phyloP scores from a whole-genome alignment of 2,329 filamentous ascomycete species.

The Neodidymelliopsis sp. region DNA sequence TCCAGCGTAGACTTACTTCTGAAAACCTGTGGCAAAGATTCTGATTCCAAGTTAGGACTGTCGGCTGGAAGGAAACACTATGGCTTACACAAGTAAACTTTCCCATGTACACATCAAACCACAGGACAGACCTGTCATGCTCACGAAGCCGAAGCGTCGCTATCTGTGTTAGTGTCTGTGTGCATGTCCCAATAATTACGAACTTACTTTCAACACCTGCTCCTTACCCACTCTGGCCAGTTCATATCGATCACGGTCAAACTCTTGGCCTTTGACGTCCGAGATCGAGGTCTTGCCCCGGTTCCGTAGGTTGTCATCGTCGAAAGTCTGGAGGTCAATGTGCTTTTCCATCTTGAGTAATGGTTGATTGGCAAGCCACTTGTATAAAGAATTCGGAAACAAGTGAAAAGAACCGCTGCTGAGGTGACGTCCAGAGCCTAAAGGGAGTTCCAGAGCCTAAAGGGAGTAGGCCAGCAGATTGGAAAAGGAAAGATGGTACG shows the following conservation, averaged over 20 bases:
- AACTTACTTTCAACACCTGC: conserved; percentile 45
- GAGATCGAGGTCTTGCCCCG: conserved; percentile 33
- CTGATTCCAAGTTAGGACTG: conserved; percentile 22
- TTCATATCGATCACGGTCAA: conserved; percentile 46
- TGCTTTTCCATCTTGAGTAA: conserved; percentile 39
- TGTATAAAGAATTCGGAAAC: not conserved
- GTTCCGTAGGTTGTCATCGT: conserved; percentile 33
- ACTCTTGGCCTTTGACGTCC: conserved; percentile 35
- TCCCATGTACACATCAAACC: conserved; percentile 51
- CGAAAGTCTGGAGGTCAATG: conserved; percentile 38
- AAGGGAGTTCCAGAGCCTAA: conserved; percentile 12
- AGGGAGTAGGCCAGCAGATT: conserved; percentile 24
- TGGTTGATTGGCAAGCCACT: not conserved
- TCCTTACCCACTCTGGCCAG: conserved; percentile 46
- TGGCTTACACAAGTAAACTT: conserved; percentile 45
- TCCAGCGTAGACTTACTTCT: conserved; percentile 35
- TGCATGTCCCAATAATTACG: not conserved
- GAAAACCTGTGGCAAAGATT: conserved; percentile 46
- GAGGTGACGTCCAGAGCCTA: conserved; percentile 10
- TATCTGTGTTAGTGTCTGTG: conserved; percentile 22
- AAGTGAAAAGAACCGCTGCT: conserved; percentile 8
- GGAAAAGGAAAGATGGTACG: conserved; percentile 29
- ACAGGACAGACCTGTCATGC: conserved; percentile 48
- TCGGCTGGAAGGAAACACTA: not conserved
- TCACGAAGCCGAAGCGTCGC: conserved; percentile 49